phyloP scores from a whole-genome alignment of 2,329 filamentous ascomycete genomes.

The Cyphellophora attinorum region DNA sequence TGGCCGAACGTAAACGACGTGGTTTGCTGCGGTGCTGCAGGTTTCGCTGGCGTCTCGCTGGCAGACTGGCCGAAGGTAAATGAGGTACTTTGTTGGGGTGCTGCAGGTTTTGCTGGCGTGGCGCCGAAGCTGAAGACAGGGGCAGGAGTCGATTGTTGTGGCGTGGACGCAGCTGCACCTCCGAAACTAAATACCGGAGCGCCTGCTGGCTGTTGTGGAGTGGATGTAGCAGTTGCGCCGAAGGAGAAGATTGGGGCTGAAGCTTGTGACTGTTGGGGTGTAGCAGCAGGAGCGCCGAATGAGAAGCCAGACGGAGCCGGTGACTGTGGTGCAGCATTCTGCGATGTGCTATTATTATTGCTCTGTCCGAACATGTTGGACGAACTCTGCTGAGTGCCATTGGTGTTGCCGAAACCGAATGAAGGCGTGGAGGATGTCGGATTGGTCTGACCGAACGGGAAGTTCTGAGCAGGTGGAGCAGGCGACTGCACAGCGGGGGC shows the following conservation, averaged over 20 bases:
- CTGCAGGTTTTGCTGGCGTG: conserved; percentile 3
- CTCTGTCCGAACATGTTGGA: no score
- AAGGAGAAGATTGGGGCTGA: conserved; percentile 8
- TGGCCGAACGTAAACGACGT: conserved; percentile 3
- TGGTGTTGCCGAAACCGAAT: conserved; percentile 5
- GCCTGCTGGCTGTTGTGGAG: neutral
- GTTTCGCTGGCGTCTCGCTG: neutral
- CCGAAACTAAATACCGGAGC: neutral
- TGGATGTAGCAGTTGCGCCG: conserved; percentile 1
- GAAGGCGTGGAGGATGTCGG: conserved; percentile 4
- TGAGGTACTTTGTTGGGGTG: conserved; percentile 1
- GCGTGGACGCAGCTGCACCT: neutral
- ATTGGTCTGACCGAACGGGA: conserved; percentile 10
- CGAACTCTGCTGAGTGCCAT: no score
- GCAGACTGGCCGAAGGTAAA: conserved; percentile 1
- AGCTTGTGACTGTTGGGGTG: conserved; percentile 1
- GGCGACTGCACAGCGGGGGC: no score
- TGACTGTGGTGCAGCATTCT: neutral
- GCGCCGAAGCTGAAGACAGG: conserved; percentile 3
- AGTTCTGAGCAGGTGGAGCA: conserved; percentile 2
- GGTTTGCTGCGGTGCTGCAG: neutral
- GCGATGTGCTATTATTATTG: no score
- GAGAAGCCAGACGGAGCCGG: conserved; percentile 1
- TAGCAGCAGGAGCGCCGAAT: conserved; percentile 1
- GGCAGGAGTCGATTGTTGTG: no score